Evolutionary conservation across 2,329 filamentous ascomycete species (phyloP).

Genomic region (Penicillium capsulatum): DNA sequence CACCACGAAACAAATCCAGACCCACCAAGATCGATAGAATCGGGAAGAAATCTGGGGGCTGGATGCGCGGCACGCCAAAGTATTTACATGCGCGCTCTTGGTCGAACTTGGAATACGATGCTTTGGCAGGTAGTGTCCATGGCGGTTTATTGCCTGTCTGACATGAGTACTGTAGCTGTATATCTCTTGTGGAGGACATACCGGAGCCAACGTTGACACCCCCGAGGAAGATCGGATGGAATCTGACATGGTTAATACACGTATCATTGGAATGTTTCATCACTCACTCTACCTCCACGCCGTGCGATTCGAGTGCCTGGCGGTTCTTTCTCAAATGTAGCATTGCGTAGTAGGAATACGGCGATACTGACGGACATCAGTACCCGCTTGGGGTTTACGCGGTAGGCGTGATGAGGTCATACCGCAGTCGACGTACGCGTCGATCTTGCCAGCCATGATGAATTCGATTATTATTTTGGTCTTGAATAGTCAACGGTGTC

Average conservation of each 20-base stretch:
- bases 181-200: too few relatives aligned
- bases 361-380: conserved; percentile 53
- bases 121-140: conserved; percentile 67
- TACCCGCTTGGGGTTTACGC: not conserved
- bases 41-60: conserved; percentile 48
- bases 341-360: conserved; percentile 53
- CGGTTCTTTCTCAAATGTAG: conserved; percentile 56
- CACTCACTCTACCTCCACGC: conserved; percentile 62
- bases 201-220: conserved; percentile 60
- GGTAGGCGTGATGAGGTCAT: conserved; percentile 3
- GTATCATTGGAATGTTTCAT: not conserved
- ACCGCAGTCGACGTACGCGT: conserved; percentile 24
- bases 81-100: conserved; percentile 48
- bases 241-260: conserved; percentile 43
- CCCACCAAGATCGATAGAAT: conserved; percentile 53
- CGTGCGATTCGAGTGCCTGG: conserved; percentile 53
- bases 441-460: conserved; percentile 22
- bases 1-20: too few relatives aligned
- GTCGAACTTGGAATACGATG: conserved; percentile 53
- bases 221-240: conserved; percentile 68
- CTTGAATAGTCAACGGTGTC: too few relatives aligned
- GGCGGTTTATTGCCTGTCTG: conserved; percentile 65
- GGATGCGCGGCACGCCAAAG: conserved; percentile 41
- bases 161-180: too few relatives aligned
- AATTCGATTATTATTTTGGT: too few relatives aligned